A percentile compares a stretch with the other conserved stretches of the same genome.
These are phyloP conservation scores for Pyrenula aspistea DNA, from an alignment of 495 filamentous ascomycete species.

Conservation along the genomic window DNA sequence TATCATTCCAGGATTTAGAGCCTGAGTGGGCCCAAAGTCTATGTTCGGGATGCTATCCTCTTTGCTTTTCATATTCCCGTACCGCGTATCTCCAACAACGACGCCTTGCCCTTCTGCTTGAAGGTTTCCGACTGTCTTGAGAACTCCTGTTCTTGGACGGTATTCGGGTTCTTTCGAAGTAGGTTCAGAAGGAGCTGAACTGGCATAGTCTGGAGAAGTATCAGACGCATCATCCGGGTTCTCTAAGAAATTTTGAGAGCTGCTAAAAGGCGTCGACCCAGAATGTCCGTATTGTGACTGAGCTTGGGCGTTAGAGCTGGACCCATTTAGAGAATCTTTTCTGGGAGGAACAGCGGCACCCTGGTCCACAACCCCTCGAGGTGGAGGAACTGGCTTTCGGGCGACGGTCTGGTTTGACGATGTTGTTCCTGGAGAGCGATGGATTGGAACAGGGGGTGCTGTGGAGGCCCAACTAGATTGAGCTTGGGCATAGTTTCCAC, in stretches of 20 bases:
- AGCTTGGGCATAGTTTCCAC: background rate
- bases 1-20: conserved; percentile 38
- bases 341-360: background rate
- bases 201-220: conserved; percentile 53
- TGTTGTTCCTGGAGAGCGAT: background rate
- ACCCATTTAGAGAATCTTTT: background rate
- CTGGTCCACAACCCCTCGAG: background rate
- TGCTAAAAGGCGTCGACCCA: background rate
- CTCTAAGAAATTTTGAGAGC: background rate
- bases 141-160: conserved; percentile 63
- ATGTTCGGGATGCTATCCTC: conserved; percentile 52
- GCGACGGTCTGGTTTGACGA: conserved; percentile 11
- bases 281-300: background rate
- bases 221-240: background rate
- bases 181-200: background rate
- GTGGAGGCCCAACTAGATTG: background rate
- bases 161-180: background rate
- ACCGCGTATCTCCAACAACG: conserved; percentile 48
- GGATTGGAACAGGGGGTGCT: conserved; percentile 1
- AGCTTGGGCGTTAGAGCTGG: background rate
- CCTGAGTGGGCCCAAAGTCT: conserved; percentile 76
- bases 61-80: conserved; percentile 13
- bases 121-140: conserved; percentile 66
- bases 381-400: conserved; percentile 11
- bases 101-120: conserved; percentile 35